phyloP scores from a whole-genome alignment of 805 yeast species.

The Sugiyamaella qingdaonensis region DNA sequence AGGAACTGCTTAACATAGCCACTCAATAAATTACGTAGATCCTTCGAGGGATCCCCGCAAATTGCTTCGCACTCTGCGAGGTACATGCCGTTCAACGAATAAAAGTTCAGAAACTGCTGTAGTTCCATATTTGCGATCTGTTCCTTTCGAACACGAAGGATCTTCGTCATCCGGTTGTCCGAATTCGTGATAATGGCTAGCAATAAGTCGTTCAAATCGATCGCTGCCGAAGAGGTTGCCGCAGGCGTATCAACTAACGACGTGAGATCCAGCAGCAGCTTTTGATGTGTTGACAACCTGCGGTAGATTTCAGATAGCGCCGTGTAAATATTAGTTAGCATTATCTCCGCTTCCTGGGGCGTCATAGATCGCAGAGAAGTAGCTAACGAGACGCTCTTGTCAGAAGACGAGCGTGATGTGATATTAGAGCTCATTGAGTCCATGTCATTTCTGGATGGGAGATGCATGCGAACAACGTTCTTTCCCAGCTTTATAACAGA shows the following conservation, averaged over 20 bases:
- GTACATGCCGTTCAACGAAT: slow-evolving; percentile 62
- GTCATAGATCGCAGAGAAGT: slow-evolving; percentile 57
- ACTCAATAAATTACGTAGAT: slow-evolving; percentile 64
- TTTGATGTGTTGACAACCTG: slow-evolving; percentile 73
- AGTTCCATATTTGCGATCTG: slow-evolving; percentile 55
- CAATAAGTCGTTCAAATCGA: slow-evolving; percentile 65
- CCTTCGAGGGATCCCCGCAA: slow-evolving; percentile 59
- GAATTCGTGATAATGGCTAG: slow-evolving; percentile 64
- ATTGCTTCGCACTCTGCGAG: slow-evolving; percentile 79
- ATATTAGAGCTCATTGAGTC: slow-evolving; percentile 26
- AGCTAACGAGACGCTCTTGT: slow-evolving; percentile 41
- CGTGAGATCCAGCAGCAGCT: slow-evolving; percentile 68
- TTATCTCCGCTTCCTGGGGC: slow-evolving; percentile 68
- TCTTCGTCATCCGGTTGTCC: slow-evolving; percentile 72
- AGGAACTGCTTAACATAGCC: slow-evolving; percentile 61
- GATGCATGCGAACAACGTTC: slow-evolving; percentile 56
- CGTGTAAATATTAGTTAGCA: slow-evolving; percentile 59
- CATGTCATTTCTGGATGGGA: slow-evolving; percentile 45
- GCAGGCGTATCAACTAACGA: slow-evolving; percentile 39
- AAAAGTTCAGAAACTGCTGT: slow-evolving; percentile 62
- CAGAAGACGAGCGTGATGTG: slow-evolving; percentile 29
- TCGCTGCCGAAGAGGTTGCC: slow-evolving; percentile 27
- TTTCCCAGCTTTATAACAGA: slow-evolving; percentile 67
- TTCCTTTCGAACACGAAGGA: slow-evolving; percentile 72
- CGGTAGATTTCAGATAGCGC: slow-evolving; percentile 68